Conservation (phyloP, 768 basidiomycete genomes). For the Russula brevipes region DNA sequence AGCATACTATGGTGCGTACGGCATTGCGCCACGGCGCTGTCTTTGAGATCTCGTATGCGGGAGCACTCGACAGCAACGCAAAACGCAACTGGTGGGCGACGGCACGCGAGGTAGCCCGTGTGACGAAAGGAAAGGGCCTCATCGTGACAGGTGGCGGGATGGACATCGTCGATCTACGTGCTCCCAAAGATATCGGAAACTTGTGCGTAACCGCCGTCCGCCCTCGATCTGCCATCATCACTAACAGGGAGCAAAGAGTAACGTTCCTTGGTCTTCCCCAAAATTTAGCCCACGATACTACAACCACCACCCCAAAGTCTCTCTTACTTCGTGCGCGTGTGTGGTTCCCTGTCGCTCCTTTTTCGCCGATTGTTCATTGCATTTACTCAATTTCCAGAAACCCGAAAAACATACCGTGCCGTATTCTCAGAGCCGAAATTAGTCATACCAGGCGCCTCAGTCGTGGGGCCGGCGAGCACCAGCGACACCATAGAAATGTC, state of each 20-base stretch:
- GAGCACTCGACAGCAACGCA: constrained; percentile 54
- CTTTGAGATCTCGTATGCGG: constrained; percentile 77
- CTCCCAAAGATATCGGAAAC: constrained; percentile 70
- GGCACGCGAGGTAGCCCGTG: constrained; percentile 68
- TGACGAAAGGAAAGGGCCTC: constrained; percentile 74
- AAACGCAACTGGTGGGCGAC: constrained; percentile 85
- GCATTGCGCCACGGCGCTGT: constrained; percentile 78
- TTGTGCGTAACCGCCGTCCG: constrained; percentile 40
- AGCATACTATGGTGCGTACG: constrained; percentile 76
- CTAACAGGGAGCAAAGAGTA: constrained; percentile 41
- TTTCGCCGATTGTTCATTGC: not conserved
- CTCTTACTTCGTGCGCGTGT: constrained; percentile 68
- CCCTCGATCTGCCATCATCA: not conserved
- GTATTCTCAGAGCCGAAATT: constrained; percentile 70
- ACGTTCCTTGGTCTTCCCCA: constrained; percentile 63
- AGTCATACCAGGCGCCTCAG: constrained; percentile 42
- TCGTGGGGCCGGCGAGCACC: not conserved
- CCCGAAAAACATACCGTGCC: constrained; percentile 75
- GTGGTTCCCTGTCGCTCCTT: constrained; percentile 30
- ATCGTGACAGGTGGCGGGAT: constrained; percentile 65
- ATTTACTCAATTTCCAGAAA: constrained; percentile 44
- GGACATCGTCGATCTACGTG: constrained; percentile 58
- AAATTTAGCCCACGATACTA: constrained; percentile 59
- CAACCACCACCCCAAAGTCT: constrained; percentile 57
- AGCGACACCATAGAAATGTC: not conserved